Base-by-base conservation (phyloP, 345 rosid genomes). In the Limnanthes douglasii region DNA sequence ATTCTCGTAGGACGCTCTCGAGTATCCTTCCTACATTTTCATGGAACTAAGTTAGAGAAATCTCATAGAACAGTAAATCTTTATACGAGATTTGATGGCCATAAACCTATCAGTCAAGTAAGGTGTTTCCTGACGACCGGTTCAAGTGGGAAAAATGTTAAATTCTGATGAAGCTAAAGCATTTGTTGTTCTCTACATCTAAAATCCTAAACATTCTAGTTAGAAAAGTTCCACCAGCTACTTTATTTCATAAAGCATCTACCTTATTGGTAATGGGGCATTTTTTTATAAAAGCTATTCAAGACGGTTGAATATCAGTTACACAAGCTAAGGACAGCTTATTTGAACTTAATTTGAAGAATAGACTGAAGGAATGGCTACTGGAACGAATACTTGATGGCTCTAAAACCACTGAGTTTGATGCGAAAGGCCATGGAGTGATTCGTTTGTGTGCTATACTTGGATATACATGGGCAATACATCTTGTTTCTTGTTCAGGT, bases 391-490 rank as follows among this genome's bases (percentile, higher is more conserved):
- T 80, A 42, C 43, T 71, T 4, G 70, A 64, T 43, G 85, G 92
- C 25, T 31, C 65, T 52, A 78, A 53, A 62, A 35, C 70, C 30
- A 53, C 43, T 11, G 83, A 65, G 37, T 65, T 68, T 54, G 98
- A 90, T 51, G 42, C 48, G 36, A 67, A 69, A 43, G 98, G 98
- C 45, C 88, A 47, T 48, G 94, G 88, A 38, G 94, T 75, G 43
- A 71, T 90, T 43, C 98, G 84, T 68, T 62, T 84, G 52, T 84
- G 98, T 54, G 68, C 94, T 11, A 63, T 75, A 46, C 78, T 90
- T 46, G 96, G 82, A 30, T 90, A 90, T 63, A 57, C 71, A 13
- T 90, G 98, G 98, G 77, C 98, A 21, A 23, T 75, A 53, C 53
- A 54, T 61, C 51, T 84, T 23, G 80, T 62, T 57, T 68, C 74